phyloP scores from a whole-genome alignment of 1,284 basidiomycete genomes.

The Ceratobasidium sp. region DNA sequence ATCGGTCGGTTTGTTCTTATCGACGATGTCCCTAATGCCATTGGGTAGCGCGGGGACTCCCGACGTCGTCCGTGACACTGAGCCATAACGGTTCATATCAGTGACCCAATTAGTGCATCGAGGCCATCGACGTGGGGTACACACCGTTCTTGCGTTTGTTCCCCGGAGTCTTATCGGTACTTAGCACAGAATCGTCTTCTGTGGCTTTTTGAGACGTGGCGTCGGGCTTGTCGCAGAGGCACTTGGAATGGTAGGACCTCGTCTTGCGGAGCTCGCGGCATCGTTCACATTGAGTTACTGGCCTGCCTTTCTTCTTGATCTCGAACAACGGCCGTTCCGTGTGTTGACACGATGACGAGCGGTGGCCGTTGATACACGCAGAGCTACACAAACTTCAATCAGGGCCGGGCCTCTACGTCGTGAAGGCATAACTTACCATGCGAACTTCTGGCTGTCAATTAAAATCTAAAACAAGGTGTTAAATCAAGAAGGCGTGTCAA shows the following conservation, averaged over 20 bases:
- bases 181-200: slow-evolving; percentile 19
- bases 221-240: slow-evolving; percentile 45
- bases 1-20: slow-evolving; percentile 19
- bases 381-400: slow-evolving; percentile 40
- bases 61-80: slow-evolving; percentile 41
- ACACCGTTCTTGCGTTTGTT: slow-evolving; percentile 37
- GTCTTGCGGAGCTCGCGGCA: slow-evolving; percentile 47
- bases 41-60: slow-evolving; percentile 42
- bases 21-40: slow-evolving; percentile 42
- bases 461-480: slow-evolving; percentile 39
- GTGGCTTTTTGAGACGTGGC: slow-evolving; percentile 22
- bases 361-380: slow-evolving; percentile 48
- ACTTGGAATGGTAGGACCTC: slow-evolving; percentile 45
- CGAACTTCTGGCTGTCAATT: slow-evolving; percentile 46
- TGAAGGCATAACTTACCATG: slow-evolving; percentile 41
- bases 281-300: slow-evolving; percentile 46
- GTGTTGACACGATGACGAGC: slow-evolving; percentile 47
- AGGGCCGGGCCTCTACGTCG: slow-evolving; percentile 2
- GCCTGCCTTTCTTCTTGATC: slow-evolving; percentile 47
- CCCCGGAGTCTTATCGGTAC: slow-evolving; percentile 25
- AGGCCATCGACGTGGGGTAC: neutral
- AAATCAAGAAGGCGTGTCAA: slow-evolving; percentile 4
- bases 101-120: slow-evolving; percentile 14
- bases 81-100: neutral
- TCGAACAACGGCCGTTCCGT: slow-evolving; percentile 47